Percentiles rank a stretch among this genome's conserved stretches.
Conservation (phyloP, 1,139 yeast genomes). For the Debaryomyces fabryi region DNA sequence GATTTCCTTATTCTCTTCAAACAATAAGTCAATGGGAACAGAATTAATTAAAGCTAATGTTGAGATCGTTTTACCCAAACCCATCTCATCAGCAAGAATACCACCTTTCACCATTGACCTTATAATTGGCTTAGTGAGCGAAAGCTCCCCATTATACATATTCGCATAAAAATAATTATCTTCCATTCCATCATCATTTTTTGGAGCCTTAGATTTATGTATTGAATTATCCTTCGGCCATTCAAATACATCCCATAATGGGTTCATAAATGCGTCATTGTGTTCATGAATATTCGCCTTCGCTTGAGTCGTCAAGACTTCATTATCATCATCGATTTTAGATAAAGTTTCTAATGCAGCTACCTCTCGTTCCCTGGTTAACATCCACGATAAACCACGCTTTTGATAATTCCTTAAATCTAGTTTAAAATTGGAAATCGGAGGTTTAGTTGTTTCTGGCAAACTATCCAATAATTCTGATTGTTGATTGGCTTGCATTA, state of each 20-base stretch:
- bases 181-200: constrained; percentile 17
- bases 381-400: constrained; percentile 84
- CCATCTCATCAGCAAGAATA: constrained; percentile 97
- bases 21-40: constrained; percentile 50
- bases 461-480: constrained; percentile 52
- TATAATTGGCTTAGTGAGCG: constrained; percentile 65
- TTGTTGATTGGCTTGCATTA: constrained; percentile 69
- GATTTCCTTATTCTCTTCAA: constrained; percentile 10
- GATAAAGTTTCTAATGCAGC: constrained; percentile 38
- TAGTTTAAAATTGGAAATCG: constrained; percentile 54
- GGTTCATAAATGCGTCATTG: constrained; percentile 68
- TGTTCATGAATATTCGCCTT: constrained; percentile 27
- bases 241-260: constrained; percentile 77
- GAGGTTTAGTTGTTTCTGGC: constrained; percentile 65
- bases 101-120: constrained; percentile 73
- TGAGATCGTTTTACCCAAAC: constrained; percentile 90
- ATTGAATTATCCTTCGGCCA: constrained; percentile 65
- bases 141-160: constrained; percentile 79
- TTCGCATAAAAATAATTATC: constrained; percentile 67
- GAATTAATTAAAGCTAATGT: constrained; percentile 73
- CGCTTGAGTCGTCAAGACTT: constrained; percentile 31
- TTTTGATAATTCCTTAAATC: constrained; percentile 71
- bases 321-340: constrained; percentile 19
- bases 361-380: constrained; percentile 62
- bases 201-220: constrained; percentile 17